Conservation (phyloP, 2,329 filamentous ascomycete genomes). For the Neodidymelliopsis sp. region DNA sequence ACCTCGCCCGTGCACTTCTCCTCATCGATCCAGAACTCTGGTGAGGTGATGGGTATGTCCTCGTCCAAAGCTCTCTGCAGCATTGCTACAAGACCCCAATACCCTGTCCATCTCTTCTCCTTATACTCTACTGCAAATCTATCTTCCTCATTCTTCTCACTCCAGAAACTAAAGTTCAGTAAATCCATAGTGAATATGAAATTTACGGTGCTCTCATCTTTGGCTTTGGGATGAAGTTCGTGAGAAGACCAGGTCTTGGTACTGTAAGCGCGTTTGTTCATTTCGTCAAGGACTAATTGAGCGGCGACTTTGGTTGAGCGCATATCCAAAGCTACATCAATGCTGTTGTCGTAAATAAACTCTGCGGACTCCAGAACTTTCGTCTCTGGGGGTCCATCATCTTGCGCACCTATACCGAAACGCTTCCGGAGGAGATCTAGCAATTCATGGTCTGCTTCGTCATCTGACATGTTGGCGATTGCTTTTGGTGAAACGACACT, state of each 20-base stretch:
- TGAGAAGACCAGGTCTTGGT: slow-evolving; percentile 87
- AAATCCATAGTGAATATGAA: slow-evolving; percentile 99
- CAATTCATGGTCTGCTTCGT: slow-evolving; percentile 88
- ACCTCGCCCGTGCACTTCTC: slow-evolving; percentile 77
- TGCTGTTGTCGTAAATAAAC: slow-evolving; percentile 88
- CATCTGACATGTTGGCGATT: slow-evolving; percentile 77
- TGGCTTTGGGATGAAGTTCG: slow-evolving; percentile 84
- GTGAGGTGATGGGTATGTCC: slow-evolving; percentile 86
- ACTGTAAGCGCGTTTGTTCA: slow-evolving; percentile 84
- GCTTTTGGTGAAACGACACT: not conserved
- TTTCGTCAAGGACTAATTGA: slow-evolving; percentile 76
- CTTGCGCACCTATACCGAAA: slow-evolving; percentile 65
- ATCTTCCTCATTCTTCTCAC: slow-evolving; percentile 71
- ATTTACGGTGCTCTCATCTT: slow-evolving; percentile 79
- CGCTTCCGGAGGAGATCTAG: slow-evolving; percentile 85
- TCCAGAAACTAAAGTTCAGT: slow-evolving; percentile 98
- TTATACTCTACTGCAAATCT: slow-evolving; percentile 85
- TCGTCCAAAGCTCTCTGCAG: slow-evolving; percentile 89
- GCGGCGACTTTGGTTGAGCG: slow-evolving; percentile 83
- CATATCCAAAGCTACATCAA: slow-evolving; percentile 91
- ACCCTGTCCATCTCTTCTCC: slow-evolving; percentile 86
- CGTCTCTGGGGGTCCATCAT: slow-evolving; percentile 72
- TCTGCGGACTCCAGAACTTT: slow-evolving; percentile 83
- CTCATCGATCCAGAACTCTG: slow-evolving; percentile 84
- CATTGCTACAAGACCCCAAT: slow-evolving; percentile 90